A percentile compares a stretch with the other conserved stretches of the same genome.
phyloP scores from a whole-genome alignment of 768 basidiomycete genomes.

The Termitomyces sp. region DNA sequence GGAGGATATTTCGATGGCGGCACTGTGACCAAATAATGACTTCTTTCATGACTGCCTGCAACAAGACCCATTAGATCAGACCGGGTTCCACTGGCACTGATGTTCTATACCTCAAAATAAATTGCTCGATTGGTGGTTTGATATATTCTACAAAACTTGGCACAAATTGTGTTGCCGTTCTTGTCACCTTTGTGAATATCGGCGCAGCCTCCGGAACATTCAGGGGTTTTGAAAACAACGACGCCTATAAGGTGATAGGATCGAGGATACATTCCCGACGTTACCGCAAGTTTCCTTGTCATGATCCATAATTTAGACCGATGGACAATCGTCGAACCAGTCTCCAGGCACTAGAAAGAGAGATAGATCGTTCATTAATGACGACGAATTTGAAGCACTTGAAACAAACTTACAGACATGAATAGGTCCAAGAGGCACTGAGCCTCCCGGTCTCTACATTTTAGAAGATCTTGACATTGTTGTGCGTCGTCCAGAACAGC shows the following conservation, averaged over 20 bases:
- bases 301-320: neutral
- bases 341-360: neutral
- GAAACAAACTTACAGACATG: neutral
- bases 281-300: neutral
- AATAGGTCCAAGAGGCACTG: neutral
- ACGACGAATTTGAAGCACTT: neutral
- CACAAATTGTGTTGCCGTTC: neutral
- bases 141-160: neutral
- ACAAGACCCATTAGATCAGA: neutral
- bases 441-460: neutral
- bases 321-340: neutral
- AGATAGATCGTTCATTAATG: neutral
- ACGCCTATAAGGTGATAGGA: neutral
- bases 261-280: neutral
- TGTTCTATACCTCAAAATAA: neutral
- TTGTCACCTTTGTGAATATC: neutral
- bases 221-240: neutral
- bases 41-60: neutral
- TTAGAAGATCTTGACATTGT: neutral
- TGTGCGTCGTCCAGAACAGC: neutral
- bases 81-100: neutral
- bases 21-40: neutral
- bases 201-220: neutral
- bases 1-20: slow-evolving; percentile 1
- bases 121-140: neutral